Evolutionary conservation across 306 rosid species (phyloP).

Genomic region (Ormosia emarginata): DNA sequence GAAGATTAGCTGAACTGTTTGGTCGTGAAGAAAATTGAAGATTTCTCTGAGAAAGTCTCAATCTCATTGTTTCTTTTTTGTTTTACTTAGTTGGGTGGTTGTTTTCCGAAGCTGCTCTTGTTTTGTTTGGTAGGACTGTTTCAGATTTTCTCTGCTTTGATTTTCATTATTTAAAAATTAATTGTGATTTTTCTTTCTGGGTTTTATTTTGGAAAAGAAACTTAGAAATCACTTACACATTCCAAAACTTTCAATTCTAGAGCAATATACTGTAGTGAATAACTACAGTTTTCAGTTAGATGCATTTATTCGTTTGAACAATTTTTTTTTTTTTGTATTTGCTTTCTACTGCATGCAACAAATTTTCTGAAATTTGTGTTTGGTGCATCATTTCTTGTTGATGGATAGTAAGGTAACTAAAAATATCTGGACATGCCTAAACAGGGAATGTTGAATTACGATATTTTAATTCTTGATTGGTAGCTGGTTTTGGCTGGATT

Average conservation of each 20-base stretch:
- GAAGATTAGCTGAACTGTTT: neutral
- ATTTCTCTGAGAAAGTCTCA: neutral
- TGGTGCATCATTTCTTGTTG: neutral
- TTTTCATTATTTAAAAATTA: neutral
- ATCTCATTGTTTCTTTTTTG: neutral
- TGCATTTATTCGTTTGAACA: neutral
- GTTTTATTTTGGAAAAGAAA: neutral
- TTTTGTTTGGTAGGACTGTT: neutral
- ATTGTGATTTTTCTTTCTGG: neutral
- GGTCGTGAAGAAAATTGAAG: neutral
- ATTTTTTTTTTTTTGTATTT: neutral
- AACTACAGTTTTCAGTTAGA: slow-evolving; percentile 19
- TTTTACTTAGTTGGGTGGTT: neutral
- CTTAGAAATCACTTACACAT: neutral
- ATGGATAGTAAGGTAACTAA: slow-evolving; percentile 13
- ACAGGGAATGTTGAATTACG: slow-evolving; percentile 54
- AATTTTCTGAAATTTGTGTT: neutral
- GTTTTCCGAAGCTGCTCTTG: neutral
- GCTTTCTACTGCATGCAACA: slow-evolving; percentile 5
- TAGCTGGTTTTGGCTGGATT: slow-evolving; percentile 44
- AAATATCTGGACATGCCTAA: slow-evolving; percentile 3
- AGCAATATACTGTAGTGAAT: neutral
- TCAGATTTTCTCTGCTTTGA: neutral
- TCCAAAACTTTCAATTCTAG: neutral
- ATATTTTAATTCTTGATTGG: slow-evolving; percentile 57